Base-by-base conservation (phyloP, 345 rosid species). In the Salix arbutifolia region DNA sequence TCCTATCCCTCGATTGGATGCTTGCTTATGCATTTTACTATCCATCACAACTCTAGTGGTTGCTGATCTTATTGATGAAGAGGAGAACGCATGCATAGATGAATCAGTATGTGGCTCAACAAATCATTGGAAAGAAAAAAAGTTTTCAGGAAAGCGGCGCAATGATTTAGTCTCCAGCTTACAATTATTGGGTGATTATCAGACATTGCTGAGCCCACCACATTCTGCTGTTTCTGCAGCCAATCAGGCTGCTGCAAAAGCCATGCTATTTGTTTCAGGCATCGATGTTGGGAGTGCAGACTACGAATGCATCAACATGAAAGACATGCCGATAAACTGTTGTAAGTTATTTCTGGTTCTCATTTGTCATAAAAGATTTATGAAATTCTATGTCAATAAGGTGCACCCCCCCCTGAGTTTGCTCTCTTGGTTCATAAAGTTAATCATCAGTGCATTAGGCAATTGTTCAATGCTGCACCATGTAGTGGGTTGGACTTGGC, bases 161-260 rank as follows among this genome's bases (percentile, higher is more conserved):
- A 83, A 84, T 77, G 97, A 85, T 84, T 86, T 96, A 80, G 82
- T 96, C 68, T 77, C 89, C 77, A 87, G 97, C 87, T 89, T 96
- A 82, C 99, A 92, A 82, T 85, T 89, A 72, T 78, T 96, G 86
- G 91, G 97, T 58, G 94, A 92, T 76, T 87, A 88, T 81, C 94
- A 90, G 73, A 84, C 88, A 80, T 83, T 96, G 90, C 78, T 96
- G 77, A 86, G 86, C 72, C 91, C 98, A 70, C 98, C 97, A 77
- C 89, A 79, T 53, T 80, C 88, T 65, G 92, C 90, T 78, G 80
- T 81, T 81, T 82, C 90, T 67, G 90, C 80, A 71, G 97, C 97
- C 83, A 90, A 92, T 87, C 97, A 93, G 85, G 99, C 99, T 84
- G 98, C 94, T 75, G 89, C 91, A 5, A 96, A 92, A 80, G 98